phyloP scores from a whole-genome alignment of 306 rosid species.

The Adenanthera pavonina region DNA sequence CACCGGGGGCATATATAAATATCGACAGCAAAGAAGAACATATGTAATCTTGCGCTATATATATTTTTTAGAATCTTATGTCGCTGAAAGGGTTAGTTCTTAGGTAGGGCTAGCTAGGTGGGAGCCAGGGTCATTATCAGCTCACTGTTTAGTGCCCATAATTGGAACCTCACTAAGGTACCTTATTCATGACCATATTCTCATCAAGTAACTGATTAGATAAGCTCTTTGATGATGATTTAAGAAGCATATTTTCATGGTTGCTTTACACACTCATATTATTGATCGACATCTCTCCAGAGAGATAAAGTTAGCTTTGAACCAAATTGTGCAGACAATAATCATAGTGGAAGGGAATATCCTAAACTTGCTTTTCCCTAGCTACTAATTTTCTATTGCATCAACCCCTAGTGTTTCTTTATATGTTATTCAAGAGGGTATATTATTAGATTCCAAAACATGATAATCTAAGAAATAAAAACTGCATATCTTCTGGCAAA shows the following conservation, averaged over 20 bases:
- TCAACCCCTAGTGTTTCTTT: conserved; percentile 23
- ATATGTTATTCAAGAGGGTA: conserved; percentile 32
- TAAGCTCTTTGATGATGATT: conserved; percentile 45
- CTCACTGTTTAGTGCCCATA: conserved; percentile 39
- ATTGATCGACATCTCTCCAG: conserved; percentile 28
- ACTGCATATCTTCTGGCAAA: conserved; percentile 18
- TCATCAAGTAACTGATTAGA: conserved; percentile 25
- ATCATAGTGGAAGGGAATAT: conserved; percentile 48
- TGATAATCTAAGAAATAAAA: not conserved
- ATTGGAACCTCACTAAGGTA: conserved; percentile 50
- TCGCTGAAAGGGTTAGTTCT: not conserved
- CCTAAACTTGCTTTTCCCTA: conserved; percentile 52
- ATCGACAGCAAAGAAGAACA: not conserved
- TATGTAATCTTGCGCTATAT: not conserved
- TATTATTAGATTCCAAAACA: conserved; percentile 52
- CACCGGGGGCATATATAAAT: not conserved
- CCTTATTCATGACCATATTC: conserved; percentile 47
- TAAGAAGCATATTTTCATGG: conserved; percentile 31
- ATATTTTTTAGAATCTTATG: not conserved
- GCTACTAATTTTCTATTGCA: conserved; percentile 38
- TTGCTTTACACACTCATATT: conserved; percentile 47
- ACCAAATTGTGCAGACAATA: conserved; percentile 42
- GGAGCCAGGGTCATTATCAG: conserved; percentile 47
- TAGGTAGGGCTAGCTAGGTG: conserved; percentile 31
- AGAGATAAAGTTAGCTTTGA: conserved; percentile 42